These are phyloP conservation scores for Symbiodinium pilosum DNA, from an alignment of 73 alveolate genomes.

Conservation along the genomic window DNA sequence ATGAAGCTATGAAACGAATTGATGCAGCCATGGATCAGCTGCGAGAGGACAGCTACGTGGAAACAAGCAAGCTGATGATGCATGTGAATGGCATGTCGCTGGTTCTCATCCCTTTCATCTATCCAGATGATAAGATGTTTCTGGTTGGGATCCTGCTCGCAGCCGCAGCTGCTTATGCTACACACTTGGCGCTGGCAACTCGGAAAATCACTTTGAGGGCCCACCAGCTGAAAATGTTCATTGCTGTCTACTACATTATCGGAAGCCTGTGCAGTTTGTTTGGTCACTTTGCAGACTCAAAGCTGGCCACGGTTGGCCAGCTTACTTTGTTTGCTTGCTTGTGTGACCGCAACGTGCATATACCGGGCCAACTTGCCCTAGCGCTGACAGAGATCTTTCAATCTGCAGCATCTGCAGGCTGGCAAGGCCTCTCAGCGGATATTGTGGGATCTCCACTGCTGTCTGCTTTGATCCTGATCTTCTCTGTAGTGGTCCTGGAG, in stretches of 20 bases:
- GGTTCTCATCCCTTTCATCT: not conserved
- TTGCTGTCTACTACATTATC: not conserved
- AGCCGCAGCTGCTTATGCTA: not conserved
- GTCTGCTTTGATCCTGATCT: not conserved
- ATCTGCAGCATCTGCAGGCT: not conserved
- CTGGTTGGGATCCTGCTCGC: not conserved
- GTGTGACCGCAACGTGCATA: not conserved
- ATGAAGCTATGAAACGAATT: not conserved
- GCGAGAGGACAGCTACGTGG: conserved; percentile 1
- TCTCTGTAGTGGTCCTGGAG: not conserved
- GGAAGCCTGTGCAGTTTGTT: not conserved
- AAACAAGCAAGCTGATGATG: not conserved
- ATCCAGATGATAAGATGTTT: not conserved
- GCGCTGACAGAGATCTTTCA: not conserved
- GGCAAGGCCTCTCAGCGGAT: not conserved
- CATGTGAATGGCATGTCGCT: not conserved
- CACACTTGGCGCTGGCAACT: not conserved
- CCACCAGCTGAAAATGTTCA: not conserved
- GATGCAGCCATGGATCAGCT: not conserved
- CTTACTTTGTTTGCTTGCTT: not conserved
- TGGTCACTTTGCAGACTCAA: not conserved
- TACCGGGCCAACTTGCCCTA: not conserved
- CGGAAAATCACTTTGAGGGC: not conserved
- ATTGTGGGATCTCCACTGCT: not conserved
- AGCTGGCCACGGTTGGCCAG: not conserved